Evolutionary conservation across 345 rosid species (phyloP).

Genomic region (Hevea brasiliensis): DNA sequence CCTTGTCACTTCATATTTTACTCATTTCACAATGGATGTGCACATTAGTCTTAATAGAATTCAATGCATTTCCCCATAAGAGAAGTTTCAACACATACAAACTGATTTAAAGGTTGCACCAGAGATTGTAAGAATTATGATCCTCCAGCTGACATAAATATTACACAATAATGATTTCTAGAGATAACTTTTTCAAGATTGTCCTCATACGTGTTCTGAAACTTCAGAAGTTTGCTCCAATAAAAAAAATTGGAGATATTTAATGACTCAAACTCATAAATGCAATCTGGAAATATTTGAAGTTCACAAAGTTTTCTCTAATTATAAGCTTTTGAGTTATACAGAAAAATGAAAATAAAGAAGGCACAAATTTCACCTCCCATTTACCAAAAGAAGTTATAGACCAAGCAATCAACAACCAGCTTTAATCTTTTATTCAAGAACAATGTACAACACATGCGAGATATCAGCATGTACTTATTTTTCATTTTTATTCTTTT

Average conservation of each 20-base stretch:
- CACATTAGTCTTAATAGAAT: neutral
- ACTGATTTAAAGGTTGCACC: neutral
- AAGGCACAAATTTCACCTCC: neutral
- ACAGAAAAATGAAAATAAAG: neutral
- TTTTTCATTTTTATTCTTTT: neutral
- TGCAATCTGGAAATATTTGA: neutral
- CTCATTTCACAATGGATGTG: no score
- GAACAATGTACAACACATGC: slow-evolving; percentile 1
- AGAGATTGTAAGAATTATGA: neutral
- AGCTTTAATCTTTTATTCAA: neutral
- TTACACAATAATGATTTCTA: neutral
- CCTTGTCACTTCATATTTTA: no score
- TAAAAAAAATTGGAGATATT: neutral
- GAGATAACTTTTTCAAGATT: neutral
- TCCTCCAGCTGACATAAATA: neutral
- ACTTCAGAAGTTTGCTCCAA: neutral
- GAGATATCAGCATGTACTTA: neutral
- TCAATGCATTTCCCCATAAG: neutral
- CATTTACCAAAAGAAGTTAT: neutral
- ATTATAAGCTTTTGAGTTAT: neutral
- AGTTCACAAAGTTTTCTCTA: neutral
- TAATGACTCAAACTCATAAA: neutral
- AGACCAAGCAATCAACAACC: no score
- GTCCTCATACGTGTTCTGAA: neutral
- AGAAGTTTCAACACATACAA: neutral